Evolutionary conservation across 148 eudicot genomes (phyloP).

Genomic region (Salicornia ramosissima): DNA sequence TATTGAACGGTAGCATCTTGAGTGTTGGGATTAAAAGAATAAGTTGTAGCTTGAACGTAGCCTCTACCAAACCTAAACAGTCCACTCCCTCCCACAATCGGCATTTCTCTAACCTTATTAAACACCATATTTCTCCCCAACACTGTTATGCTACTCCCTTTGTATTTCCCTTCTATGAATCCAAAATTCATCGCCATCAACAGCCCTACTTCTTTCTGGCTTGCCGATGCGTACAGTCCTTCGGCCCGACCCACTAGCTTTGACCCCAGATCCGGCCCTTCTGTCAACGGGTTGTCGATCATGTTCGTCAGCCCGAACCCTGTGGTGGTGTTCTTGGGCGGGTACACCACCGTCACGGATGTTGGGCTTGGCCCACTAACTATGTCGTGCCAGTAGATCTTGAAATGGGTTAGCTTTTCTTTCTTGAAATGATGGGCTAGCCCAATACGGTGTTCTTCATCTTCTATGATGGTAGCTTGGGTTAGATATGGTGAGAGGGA

Average conservation of each 20-base stretch:
- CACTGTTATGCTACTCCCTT: conserved; percentile 33
- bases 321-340: conserved; percentile 24
- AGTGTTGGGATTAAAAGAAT: conserved; percentile 15
- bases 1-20: conserved; percentile 33
- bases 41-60: conserved; percentile 30
- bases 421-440: conserved; percentile 11
- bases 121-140: conserved; percentile 33
- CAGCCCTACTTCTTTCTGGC: conserved; percentile 30
- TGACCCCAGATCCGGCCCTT: conserved; percentile 21
- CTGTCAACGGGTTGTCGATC: conserved; percentile 35
- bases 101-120: conserved; percentile 31
- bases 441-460: conserved; percentile 3
- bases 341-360: conserved; percentile 27
- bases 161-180: conserved; percentile 32
- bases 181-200: conserved; percentile 35
- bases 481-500: neutral
- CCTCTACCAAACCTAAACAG: conserved; percentile 35
- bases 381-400: conserved; percentile 59
- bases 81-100: conserved; percentile 34
- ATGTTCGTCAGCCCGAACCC: conserved; percentile 34
- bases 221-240: conserved; percentile 35
- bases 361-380: conserved; percentile 41
- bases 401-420: conserved; percentile 48
- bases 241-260: conserved; percentile 36
- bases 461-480: conserved; percentile 6